These are phyloP conservation scores for Plicaturopsis crispa DNA, from an alignment of 768 basidiomycete species.

Conservation along the genomic window DNA sequence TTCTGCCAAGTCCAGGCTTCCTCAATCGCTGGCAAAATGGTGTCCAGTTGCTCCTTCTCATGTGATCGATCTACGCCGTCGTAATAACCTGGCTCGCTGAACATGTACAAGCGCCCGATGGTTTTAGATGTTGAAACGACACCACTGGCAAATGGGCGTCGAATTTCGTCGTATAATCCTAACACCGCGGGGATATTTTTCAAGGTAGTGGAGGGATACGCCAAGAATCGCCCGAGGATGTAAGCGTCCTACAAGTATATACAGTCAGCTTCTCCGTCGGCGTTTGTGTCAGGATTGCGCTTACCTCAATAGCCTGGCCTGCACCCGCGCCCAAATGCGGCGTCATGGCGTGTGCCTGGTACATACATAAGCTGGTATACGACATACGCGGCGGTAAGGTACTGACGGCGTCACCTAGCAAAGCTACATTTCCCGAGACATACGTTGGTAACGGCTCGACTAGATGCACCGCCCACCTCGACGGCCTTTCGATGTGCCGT, in stretches of 20 bases:
- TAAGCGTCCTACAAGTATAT: no score
- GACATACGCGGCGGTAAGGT: not conserved
- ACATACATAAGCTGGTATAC: constrained; percentile 3
- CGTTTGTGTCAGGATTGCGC: not conserved
- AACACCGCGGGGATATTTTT: constrained; percentile 1
- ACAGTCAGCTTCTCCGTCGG: not conserved
- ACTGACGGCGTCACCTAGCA: constrained; percentile 5
- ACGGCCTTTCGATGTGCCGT: not conserved
- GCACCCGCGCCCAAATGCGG: constrained; percentile 55
- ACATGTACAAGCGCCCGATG: no score
- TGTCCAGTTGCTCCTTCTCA: no score
- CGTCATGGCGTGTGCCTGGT: constrained; percentile 41
- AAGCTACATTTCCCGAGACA: constrained; percentile 3
- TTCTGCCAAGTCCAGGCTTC: no score
- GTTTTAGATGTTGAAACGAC: no score
- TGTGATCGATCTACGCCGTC: no score
- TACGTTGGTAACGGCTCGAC: constrained; percentile 3
- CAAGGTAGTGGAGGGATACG: not conserved
- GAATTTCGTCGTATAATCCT: not conserved
- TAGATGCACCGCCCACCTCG: not conserved
- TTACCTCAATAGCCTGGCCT: constrained; percentile 50
- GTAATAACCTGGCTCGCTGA: no score
- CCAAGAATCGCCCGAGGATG: not conserved
- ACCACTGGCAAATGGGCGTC: not conserved
- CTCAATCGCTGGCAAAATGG: no score